Base-by-base conservation (phyloP, 208 protist genomes). In the Leishmania amazonensis region DNA sequence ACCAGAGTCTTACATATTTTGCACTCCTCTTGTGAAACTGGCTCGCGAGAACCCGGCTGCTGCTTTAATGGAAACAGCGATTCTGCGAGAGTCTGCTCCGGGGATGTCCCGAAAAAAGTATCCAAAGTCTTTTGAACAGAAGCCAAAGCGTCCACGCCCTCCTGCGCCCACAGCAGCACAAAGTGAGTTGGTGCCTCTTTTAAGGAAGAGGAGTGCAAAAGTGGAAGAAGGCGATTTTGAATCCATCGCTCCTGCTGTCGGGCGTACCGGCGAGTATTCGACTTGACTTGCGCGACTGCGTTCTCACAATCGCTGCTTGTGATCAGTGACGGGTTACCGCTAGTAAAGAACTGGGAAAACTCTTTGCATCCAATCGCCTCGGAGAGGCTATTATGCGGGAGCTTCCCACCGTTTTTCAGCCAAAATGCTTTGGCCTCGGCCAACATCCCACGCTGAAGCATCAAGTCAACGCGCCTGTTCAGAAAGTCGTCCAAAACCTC, bases 281-380 rank as follows among this genome's bases (percentile, higher is more conserved):
- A 54, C 78, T 94, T 96, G 24, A 98, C 84, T 57, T 87, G 81
- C 60, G 90, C 87, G 78, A 95, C 72, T 15, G 88, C 88, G 19
- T 47, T 58, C 31, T 75, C 75, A n/a, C 76, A 42, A 24, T 79
- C 65, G 45, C 67, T 80, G 9, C 72, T 76, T 3, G 76, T 72
- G 24, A 85, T 38, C 0, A 45, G 31, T 28, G 83, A 15, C 19
- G 79, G 19, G 31, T 65, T 72, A 54, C 60, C 21, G 9, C 38
- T 49, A 35, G 80, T 42, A 80, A 93, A 62, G 68, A 71, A 64
- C 31, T 70, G 40, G 9, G 77, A 31, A 53, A 96, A 92, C 79
- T 97, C 91, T 68, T 95, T 97, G 83, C 87, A 97, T 0, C 94
- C 94, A 76, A 97, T 97, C 17, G 92, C 91, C 38, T 91, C 89